Evolutionary conservation across 148 eudicot genomes (phyloP).

Genomic region (Amaranthus hypochondriacus): DNA sequence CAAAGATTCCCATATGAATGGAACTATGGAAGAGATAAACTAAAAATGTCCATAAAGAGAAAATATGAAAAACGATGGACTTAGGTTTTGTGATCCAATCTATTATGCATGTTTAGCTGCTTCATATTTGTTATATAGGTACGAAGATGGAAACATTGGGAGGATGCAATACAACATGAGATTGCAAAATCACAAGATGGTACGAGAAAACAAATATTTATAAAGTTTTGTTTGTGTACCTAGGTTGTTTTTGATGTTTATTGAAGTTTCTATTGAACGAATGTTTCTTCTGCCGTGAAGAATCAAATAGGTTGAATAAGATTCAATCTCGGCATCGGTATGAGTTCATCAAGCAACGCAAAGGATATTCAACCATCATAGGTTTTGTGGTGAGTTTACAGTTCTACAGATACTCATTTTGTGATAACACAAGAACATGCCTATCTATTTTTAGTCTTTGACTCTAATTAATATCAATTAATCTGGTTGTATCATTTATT

Average conservation of each 20-base stretch:
- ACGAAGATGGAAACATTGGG: conserved; percentile 83
- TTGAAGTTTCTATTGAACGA: background rate
- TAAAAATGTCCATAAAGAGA: background rate
- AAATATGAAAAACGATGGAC: background rate
- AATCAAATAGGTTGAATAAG: conserved; percentile 17
- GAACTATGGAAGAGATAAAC: too few species aligned
- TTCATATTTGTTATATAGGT: conserved; percentile 38
- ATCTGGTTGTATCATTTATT: background rate
- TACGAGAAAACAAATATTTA: conserved; percentile 9
- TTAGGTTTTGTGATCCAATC: background rate
- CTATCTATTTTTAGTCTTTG: background rate
- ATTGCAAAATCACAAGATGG: conserved; percentile 21
- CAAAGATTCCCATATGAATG: too few species aligned
- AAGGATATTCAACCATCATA: conserved; percentile 37
- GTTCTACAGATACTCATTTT: background rate
- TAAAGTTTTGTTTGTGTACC: conserved; percentile 1
- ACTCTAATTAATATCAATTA: background rate
- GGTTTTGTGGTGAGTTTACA: conserved; percentile 61
- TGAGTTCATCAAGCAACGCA: conserved; percentile 40
- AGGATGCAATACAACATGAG: conserved; percentile 52
- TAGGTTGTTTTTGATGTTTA: background rate
- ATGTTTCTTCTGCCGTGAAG: conserved; percentile 10
- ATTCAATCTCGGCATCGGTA: conserved; percentile 35
- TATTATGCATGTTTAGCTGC: background rate
- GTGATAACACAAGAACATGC: background rate